Evolutionary conservation across 1,284 basidiomycete species (phyloP).

Genomic region (Phaffia rhodozyma): DNA sequence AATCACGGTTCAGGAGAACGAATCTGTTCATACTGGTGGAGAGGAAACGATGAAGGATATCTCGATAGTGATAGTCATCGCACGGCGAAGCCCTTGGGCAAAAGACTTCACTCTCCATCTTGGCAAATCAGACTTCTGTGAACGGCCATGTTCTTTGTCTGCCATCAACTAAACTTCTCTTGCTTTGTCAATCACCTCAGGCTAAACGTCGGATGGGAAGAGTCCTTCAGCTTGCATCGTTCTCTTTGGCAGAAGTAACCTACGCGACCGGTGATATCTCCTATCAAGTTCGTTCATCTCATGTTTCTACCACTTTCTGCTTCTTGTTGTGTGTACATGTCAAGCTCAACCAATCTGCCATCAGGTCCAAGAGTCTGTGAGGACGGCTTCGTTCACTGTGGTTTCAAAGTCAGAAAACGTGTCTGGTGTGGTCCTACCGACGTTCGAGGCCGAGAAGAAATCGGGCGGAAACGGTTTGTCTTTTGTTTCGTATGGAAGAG

Average conservation of each 20-base stretch:
- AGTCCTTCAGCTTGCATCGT: conserved; percentile 96
- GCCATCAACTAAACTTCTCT: neutral
- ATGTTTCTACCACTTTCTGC: too few species aligned
- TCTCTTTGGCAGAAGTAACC: conserved; percentile 95
- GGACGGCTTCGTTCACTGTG: conserved; percentile 75
- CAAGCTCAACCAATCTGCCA: neutral
- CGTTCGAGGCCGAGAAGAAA: conserved; percentile 75
- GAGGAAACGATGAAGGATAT: neutral
- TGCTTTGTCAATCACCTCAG: conserved; percentile 35
- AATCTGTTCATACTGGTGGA: neutral
- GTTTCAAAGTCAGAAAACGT: conserved; percentile 97
- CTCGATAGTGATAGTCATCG: neutral
- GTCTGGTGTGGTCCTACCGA: conserved; percentile 90
- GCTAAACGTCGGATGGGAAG: conserved; percentile 98
- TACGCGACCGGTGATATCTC: conserved; percentile 96
- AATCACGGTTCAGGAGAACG: too few species aligned
- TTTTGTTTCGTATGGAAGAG: neutral
- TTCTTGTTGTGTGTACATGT: too few species aligned
- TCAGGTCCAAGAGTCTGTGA: conserved; percentile 51
- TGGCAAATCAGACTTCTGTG: too few species aligned
- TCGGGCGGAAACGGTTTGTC: conserved; percentile 62
- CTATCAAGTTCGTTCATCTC: conserved; percentile 61
- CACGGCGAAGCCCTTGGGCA: neutral
- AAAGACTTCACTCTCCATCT: neutral
- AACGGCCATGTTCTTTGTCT: neutral